A percentile compares a stretch with the other conserved stretches of the same genome.
These are phyloP conservation scores for Perkinsus marinus DNA, from an alignment of 169 alveolate species.

Conservation along the genomic window DNA sequence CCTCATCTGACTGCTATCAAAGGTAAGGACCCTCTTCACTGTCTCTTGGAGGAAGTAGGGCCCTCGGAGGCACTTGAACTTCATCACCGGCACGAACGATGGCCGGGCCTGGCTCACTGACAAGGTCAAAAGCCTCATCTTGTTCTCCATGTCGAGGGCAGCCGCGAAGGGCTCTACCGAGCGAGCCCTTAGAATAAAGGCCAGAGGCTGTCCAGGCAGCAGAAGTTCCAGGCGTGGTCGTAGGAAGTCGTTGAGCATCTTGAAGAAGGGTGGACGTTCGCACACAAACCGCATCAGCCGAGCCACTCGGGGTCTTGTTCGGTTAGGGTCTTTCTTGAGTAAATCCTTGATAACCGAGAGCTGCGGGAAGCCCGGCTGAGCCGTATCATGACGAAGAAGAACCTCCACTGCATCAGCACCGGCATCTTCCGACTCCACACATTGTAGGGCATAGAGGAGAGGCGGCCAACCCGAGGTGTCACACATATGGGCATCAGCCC, in stretches of 20 bases:
- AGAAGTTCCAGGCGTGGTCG: neutral
- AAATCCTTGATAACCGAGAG: neutral
- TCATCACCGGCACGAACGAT: neutral
- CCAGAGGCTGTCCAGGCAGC: neutral
- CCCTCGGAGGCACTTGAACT: neutral
- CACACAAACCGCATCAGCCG: neutral
- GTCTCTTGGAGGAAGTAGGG: neutral
- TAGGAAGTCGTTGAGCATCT: neutral
- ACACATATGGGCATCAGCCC: neutral
- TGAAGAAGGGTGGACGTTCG: neutral
- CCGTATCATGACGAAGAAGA: neutral
- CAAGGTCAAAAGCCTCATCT: neutral
- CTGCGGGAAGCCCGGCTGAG: neutral
- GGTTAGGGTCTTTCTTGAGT: neutral
- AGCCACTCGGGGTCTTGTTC: neutral
- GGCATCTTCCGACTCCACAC: neutral
- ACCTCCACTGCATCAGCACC: neutral
- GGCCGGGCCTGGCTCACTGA: neutral
- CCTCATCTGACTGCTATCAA: neutral
- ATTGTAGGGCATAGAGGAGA: neutral
- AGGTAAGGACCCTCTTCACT: neutral
- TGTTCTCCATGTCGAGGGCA: neutral
- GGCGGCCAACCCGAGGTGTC: neutral
- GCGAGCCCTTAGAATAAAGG: neutral
- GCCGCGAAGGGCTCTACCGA: neutral